Base-by-base conservation (phyloP, 768 basidiomycete genomes). In the Leccinum uliginosum region DNA sequence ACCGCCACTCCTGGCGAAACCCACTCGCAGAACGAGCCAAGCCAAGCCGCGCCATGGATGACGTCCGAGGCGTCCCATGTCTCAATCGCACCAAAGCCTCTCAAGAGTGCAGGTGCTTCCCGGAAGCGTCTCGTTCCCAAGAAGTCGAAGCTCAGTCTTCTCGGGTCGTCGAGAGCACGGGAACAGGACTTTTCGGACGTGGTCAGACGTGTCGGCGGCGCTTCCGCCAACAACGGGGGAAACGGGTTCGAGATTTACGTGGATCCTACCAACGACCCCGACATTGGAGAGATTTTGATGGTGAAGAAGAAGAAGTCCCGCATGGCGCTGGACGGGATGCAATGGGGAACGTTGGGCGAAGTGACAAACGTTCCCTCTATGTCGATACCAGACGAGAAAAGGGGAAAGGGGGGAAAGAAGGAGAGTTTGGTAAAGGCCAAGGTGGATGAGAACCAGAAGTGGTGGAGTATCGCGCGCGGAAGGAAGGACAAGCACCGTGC, bases 391-490 rank as follows among this genome's bases (percentile, higher is more conserved):
- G 69, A 70, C 70, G 66, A 79, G 74, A 66, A 70, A 62, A 62
- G 74, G 46, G 72, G 71, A 59, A 76, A 74, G 62, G 62, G 75
- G 47, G 72, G 71, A 57, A 76, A 74, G 63, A 64, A 64, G 66
- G 59, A 59, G 50, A 59, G 62, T 19, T 45, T 67, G 57, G 65
- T 74, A 55, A 76, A 76, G 64, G 59, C 75, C 54, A 81, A 78
- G 69, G 67, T 58, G 26, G 78, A 79, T 45, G 76, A 78, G 59
- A 82, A 77, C 63, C 78, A 79, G 65, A 87, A 84, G 69, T 92
- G 89, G 89, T 92, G 89, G 91, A 91, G 81, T 59, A 84, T 92
- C 57, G 84, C 87, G 6, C 74, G 87, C 14, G 87, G 87, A 10
- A 73, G 86, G 62, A 90, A 73, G 59, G 59, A 66, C 1, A 71